Base-by-base conservation (phyloP, 768 basidiomycete species). In the Strobilomyces confusus region DNA sequence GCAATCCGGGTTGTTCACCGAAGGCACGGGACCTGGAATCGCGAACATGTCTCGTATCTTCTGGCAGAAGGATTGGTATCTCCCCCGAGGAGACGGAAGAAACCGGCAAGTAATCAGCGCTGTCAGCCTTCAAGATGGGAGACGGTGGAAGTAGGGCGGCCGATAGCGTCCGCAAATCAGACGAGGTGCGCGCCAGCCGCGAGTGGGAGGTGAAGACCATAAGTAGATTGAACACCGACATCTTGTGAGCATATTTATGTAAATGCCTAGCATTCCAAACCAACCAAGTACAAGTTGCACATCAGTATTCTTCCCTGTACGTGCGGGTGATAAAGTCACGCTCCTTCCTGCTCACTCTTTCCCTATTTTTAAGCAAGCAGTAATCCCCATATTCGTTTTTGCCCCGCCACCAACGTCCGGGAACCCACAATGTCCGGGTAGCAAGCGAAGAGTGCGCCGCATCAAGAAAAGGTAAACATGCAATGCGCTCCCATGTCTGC, bases 311-410 rank as follows among this genome's bases (percentile, higher is more conserved):
- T 14, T 46, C 47, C 17, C 25, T 49, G 17, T 54, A 19, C 34
- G 53, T 49, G 42, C 34, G 57, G 25, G 56, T 23, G 23, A 55
- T 29, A 40, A 62, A 57, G 19, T 56, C 54, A 5, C 43, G 56
- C 48, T 70, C 70, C 58, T 72, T 71, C 33, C 14, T 49, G 45
- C 47, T 38, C 34, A 72, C 54, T 17, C 47, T 63, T 56, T 65
- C 72, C 60, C 68, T 80, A 58, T 92, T 86, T 68, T 78, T 83
- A 56, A 99, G 75, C 57, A 99, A 66, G 68, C 95, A 97, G 67
- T 92, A 97, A 62, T 98, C 92, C 2, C 95, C 95, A 69, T 80
- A 97, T 53, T 78, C 78, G 65, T 95, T 92, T 58, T 71, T 70
- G 23, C 69, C 71, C 58, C 86, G 80, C 86, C 92, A 91, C 54